Conservation (phyloP, 192 early-diverging fungal genomes). For the Coemansia sp. region DNA sequence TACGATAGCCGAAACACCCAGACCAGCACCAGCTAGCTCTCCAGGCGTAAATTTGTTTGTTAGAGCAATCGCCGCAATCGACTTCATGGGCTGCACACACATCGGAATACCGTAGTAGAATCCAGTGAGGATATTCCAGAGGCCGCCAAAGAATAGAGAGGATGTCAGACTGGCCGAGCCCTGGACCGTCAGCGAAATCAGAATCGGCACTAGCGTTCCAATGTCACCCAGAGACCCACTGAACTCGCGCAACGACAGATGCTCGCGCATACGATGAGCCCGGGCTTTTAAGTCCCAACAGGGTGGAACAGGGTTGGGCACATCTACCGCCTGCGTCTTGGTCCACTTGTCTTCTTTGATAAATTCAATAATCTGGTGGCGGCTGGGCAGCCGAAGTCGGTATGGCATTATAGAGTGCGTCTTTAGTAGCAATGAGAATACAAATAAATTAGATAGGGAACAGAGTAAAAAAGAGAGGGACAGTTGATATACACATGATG, state of each 20-base stretch:
- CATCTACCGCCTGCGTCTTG: not conserved
- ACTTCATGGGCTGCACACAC: conserved; percentile 93
- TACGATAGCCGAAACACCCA: conserved; percentile 65
- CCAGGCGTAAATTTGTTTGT: conserved; percentile 65
- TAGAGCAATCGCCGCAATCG: conserved; percentile 78
- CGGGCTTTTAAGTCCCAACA: conserved; percentile 45
- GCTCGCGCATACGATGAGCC: conserved; percentile 38
- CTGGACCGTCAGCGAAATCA: conserved; percentile 71
- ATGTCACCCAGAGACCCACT: conserved; percentile 73
- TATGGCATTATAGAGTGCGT: not conserved
- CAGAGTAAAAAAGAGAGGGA: no score
- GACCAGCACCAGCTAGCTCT: conserved; percentile 68
- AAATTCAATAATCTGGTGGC: conserved; percentile 31
- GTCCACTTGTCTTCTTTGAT: conserved; percentile 41
- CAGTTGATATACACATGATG: no score
- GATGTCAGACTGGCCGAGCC: conserved; percentile 73
- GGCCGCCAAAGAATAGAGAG: conserved; percentile 81
- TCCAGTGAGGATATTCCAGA: conserved; percentile 84
- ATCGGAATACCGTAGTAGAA: conserved; percentile 77
- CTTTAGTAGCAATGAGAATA: not conserved
- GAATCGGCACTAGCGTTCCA: conserved; percentile 83
- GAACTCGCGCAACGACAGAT: conserved; percentile 51
- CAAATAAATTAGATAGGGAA: not conserved
- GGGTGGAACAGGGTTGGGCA: conserved; percentile 37
- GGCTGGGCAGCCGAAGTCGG: conserved; percentile 28